phyloP scores from a whole-genome alignment of 148 eudicot genomes.

The Vaccinium vitisidaea region DNA sequence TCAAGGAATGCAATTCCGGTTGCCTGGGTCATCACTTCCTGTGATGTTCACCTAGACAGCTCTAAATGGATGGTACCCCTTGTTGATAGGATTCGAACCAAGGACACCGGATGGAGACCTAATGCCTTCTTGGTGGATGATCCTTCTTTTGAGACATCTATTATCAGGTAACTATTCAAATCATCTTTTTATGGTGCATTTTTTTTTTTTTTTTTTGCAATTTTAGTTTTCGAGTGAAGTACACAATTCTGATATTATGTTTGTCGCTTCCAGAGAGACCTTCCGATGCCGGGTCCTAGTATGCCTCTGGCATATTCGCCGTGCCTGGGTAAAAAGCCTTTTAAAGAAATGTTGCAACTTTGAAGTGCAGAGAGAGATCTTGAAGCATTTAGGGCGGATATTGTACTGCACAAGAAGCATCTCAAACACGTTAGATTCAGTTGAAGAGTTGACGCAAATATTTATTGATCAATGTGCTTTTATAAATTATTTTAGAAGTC shows the following conservation, averaged over 20 bases:
- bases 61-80: conserved; percentile 27
- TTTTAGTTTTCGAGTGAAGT: background rate
- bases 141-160: conserved; percentile 24
- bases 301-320: conserved; percentile 38
- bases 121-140: conserved; percentile 29
- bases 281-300: conserved; percentile 31
- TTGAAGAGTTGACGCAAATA: conserved; percentile 32
- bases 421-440: conserved; percentile 16
- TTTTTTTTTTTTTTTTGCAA: background rate
- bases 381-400: conserved; percentile 32
- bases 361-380: conserved; percentile 35
- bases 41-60: conserved; percentile 14
- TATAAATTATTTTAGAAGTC: conserved; percentile 24
- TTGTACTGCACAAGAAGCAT: conserved; percentile 30
- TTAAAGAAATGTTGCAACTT: conserved; percentile 29
- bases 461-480: conserved; percentile 31
- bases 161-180: conserved; percentile 17
- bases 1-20: conserved; percentile 33
- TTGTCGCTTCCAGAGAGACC: conserved; percentile 23
- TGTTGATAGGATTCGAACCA: conserved; percentile 22
- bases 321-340: conserved; percentile 30
- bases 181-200: background rate
- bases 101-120: conserved; percentile 31
- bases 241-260: background rate
- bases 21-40: conserved; percentile 33